phyloP scores from a whole-genome alignment of 192 early-diverging fungal species.

The Oehlia diaphana region DNA sequence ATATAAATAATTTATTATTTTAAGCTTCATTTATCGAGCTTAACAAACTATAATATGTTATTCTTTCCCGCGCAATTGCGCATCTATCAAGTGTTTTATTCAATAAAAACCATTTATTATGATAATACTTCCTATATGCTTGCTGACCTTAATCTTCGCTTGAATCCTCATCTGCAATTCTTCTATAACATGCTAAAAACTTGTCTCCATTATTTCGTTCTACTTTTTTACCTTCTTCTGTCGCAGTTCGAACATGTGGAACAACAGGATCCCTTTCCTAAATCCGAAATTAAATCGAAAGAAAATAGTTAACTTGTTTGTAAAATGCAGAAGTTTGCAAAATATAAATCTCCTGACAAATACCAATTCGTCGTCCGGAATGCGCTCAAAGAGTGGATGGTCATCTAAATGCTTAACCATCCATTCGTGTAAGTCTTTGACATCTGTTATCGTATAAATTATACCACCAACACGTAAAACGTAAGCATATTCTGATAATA shows the following conservation, averaged over 20 bases:
- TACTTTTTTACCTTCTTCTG: constrained; percentile 99
- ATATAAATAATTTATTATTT: no score
- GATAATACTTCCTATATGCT: background rate
- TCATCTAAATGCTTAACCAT: constrained; percentile 92
- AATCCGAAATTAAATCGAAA: background rate
- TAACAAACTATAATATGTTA: no score
- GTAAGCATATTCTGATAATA: constrained; percentile 98
- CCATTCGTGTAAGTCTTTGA: constrained; percentile 90
- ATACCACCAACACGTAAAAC: constrained; percentile 85
- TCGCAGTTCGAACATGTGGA: constrained; percentile 78
- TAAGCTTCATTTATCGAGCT: no score
- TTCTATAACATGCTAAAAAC: constrained; percentile 83
- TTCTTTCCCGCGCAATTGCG: no score
- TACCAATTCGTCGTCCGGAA: constrained; percentile 74
- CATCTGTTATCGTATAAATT: constrained; percentile 95
- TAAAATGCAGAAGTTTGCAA: background rate
- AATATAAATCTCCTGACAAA: background rate
- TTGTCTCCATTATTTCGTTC: constrained; percentile 95
- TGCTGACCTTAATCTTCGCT: background rate
- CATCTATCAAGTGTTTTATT: no score
- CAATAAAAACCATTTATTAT: no score
- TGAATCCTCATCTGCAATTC: constrained; percentile 59
- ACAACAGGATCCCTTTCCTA: constrained; percentile 83
- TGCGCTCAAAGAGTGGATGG: constrained; percentile 91
- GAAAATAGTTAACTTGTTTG: background rate